These are phyloP conservation scores for Gonapodya prolifera DNA, from an alignment of 192 early-diverging fungal genomes.

Conservation along the genomic window DNA sequence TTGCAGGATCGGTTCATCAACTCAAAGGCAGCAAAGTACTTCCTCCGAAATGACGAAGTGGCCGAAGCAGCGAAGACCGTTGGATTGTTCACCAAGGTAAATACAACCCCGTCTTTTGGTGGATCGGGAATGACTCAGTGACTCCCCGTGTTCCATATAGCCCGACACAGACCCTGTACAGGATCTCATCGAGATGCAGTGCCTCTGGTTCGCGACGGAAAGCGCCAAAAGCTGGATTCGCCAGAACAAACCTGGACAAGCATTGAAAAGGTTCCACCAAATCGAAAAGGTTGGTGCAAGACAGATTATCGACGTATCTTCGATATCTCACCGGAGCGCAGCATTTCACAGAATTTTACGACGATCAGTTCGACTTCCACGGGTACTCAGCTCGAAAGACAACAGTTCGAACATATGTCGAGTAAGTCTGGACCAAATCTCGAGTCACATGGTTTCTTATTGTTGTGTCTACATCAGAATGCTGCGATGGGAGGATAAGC, in stretches of 20 bases:
- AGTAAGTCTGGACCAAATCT: conserved; percentile 21
- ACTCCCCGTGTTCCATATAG: too few species aligned
- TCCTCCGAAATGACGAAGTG: conserved; percentile 69
- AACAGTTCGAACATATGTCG: conserved; percentile 74
- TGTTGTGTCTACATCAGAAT: conserved; percentile 20
- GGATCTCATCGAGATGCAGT: conserved; percentile 84
- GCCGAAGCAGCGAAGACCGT: conserved; percentile 76
- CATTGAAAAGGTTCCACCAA: conserved; percentile 80
- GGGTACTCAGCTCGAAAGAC: conserved; percentile 79
- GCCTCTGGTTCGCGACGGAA: conserved; percentile 78
- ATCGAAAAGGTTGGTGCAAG: conserved; percentile 53
- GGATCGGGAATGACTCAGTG: too few species aligned
- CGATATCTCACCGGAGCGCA: conserved; percentile 8
- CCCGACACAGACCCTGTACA: conserved; percentile 50
- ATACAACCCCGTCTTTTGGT: conserved; percentile 24
- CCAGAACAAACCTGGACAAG: conserved; percentile 55
- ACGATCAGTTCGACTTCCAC: conserved; percentile 96
- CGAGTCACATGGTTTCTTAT: neutral
- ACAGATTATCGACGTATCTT: too few species aligned
- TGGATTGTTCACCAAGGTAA: conserved; percentile 65
- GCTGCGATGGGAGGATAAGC: conserved; percentile 60
- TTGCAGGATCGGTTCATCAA: conserved; percentile 94
- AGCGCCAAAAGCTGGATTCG: conserved; percentile 57
- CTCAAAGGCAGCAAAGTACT: conserved; percentile 86
- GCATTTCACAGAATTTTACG: conserved; percentile 70